These are phyloP conservation scores for Vickermania ingenoplastis DNA, from an alignment of 208 protist genomes.

Conservation along the genomic window DNA sequence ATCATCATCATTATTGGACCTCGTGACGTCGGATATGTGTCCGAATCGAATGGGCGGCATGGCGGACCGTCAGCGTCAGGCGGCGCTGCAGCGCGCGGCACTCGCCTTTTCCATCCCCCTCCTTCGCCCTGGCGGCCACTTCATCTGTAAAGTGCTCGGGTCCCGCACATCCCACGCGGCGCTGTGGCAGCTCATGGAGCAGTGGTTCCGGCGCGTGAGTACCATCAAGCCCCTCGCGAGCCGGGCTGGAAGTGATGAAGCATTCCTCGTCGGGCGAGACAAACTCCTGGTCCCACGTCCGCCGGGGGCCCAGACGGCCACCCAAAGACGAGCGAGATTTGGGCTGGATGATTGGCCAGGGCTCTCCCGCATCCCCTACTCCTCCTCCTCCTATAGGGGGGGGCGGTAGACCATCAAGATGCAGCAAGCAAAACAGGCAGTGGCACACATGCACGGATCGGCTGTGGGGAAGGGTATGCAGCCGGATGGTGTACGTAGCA, in stretches of 20 bases:
- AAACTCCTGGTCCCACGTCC: slow-evolving; percentile 23
- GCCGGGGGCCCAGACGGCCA: neutral
- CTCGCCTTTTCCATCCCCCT: slow-evolving; percentile 36
- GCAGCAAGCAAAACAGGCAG: too few relatives aligned
- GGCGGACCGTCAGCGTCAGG: slow-evolving; percentile 59
- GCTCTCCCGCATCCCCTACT: slow-evolving; percentile 23
- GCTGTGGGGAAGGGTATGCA: too few relatives aligned
- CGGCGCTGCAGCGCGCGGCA: slow-evolving; percentile 34
- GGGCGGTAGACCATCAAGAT: too few relatives aligned
- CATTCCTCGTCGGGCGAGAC: slow-evolving; percentile 43
- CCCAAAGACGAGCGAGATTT: slow-evolving; percentile 13
- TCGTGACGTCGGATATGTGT: slow-evolving; percentile 83
- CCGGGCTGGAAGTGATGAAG: slow-evolving; percentile 53
- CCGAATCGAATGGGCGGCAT: slow-evolving; percentile 61
- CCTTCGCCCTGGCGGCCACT: slow-evolving; percentile 49
- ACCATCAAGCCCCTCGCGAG: slow-evolving; percentile 64
- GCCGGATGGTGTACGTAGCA: too few relatives aligned
- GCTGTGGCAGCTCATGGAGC: slow-evolving; percentile 19
- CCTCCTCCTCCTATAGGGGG: too few relatives aligned
- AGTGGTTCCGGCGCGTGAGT: slow-evolving; percentile 32
- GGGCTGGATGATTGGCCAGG: slow-evolving; percentile 70
- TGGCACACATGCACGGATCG: too few relatives aligned
- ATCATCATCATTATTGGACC: slow-evolving; percentile 23
- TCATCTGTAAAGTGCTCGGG: slow-evolving; percentile 76
- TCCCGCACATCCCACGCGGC: slow-evolving; percentile 33